Evolutionary conservation across 805 yeast species (phyloP), one percentile per base, ranked within the genome.

Genomic region (Metschnikowia lunata): DNA sequence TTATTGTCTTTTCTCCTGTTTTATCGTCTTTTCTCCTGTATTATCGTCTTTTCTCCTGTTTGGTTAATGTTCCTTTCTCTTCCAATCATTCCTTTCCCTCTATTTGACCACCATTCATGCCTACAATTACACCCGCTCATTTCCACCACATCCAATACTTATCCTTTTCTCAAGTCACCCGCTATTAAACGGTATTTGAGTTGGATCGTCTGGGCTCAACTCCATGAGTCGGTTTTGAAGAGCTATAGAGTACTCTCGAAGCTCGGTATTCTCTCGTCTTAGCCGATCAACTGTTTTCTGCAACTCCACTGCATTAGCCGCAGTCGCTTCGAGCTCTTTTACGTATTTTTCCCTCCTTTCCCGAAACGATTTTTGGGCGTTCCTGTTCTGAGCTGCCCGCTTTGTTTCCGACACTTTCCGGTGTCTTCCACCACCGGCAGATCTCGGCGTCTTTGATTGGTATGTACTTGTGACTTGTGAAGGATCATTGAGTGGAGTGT

Each of bases 281-380:
- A 88, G 71, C n/a, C 72, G 76, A 47, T 80, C 85, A 52, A 87
- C 75, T 29, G 83, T 78, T 52, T 79, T 79, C 57, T 79, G 77
- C 53, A 86, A 69, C n/a, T 68, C 70, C 49, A 79, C 79, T 46
- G 79, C 80, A 55, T 82, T 82, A 37, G 74, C 71, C 9, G 86
- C 85, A 58, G 82, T 81, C 31, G 70, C 63, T 65, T 90, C 96
- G 45, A 90, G 71, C 39, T 88, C 91, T 62, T 82, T 84, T 52
- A 90, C 80, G 57, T 88, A 83, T 46, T 79, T 76, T 57, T 89
- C 96, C 60, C 86, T 83, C 48, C 97, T 76, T 60, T 81, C 82
- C 59, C 97, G 77, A 67, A 89, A 90, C 8, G 96, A 96, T 54
- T 87, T 79, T 67, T 90, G 97, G 5, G 97, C 97, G 48, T 80